Percentiles rank a stretch among this genome's conserved stretches.
Conservation (phyloP, 257 asterid genomes). For the Capsicum rhomboideum region DNA sequence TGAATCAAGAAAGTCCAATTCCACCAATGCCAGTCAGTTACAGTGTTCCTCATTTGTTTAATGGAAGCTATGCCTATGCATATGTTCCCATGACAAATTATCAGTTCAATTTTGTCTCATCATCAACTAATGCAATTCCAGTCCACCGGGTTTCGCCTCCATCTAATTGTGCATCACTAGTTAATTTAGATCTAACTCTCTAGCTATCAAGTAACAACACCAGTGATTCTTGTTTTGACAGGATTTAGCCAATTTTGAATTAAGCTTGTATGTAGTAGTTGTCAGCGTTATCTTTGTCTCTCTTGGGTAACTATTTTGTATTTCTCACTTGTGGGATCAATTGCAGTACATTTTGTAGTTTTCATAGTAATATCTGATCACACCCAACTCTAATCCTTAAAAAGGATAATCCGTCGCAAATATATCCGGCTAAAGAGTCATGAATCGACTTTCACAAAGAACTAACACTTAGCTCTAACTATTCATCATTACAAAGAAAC, state of each 20-base stretch:
- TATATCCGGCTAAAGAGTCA: too few species aligned
- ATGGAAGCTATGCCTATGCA: background rate
- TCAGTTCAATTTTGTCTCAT: background rate
- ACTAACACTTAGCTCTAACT: too few species aligned
- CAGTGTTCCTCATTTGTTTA: background rate
- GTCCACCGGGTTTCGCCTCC: background rate
- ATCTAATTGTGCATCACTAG: background rate
- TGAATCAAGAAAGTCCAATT: background rate
- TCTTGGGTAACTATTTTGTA: background rate
- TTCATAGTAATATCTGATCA: background rate
- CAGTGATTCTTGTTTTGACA: background rate
- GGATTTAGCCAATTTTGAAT: background rate
- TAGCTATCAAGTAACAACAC: background rate
- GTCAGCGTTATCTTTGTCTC: background rate
- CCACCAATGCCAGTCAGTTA: background rate
- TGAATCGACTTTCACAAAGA: too few species aligned
- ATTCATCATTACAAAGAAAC: too few species aligned
- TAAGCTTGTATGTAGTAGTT: background rate
- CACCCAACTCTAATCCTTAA: too few species aligned
- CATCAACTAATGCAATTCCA: background rate
- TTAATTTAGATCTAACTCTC: background rate
- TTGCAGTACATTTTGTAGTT: background rate
- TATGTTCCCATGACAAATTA: background rate
- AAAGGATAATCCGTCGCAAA: too few species aligned
- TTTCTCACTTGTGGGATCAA: background rate